Evolutionary conservation across 768 basidiomycete genomes (phyloP).

Genomic region (Sarcodon sp.): DNA sequence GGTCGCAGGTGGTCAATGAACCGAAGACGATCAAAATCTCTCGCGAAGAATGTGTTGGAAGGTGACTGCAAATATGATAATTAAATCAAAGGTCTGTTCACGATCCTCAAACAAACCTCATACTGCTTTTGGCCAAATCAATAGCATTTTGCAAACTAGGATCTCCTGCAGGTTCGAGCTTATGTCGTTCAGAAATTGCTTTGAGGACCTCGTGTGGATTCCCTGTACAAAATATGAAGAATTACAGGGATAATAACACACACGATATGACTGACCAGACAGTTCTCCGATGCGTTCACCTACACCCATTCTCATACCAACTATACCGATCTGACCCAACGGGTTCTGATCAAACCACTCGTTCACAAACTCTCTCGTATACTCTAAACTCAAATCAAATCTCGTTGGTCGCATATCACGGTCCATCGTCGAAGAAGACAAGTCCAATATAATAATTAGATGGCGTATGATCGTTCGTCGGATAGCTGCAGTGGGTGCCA

Average conservation of each 20-base stretch:
- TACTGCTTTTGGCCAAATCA: constrained; percentile 90
- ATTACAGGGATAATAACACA: background rate
- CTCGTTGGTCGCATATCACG: constrained; percentile 93
- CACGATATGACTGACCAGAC: constrained; percentile 54
- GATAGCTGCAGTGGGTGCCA: constrained; percentile 77
- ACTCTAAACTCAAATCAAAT: constrained; percentile 83
- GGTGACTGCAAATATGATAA: constrained; percentile 43
- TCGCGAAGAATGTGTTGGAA: constrained; percentile 94
- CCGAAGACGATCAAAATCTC: constrained; percentile 93
- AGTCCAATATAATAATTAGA: constrained; percentile 82
- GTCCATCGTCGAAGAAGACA: constrained; percentile 88
- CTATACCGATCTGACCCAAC: constrained; percentile 89
- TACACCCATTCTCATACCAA: constrained; percentile 84
- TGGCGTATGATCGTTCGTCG: constrained; percentile 95
- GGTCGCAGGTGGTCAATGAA: constrained; percentile 92
- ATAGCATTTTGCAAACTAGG: constrained; percentile 95
- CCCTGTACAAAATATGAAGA: constrained; percentile 30
- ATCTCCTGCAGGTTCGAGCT: constrained; percentile 82
- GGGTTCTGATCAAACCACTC: constrained; percentile 99
- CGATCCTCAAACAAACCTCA: constrained; percentile 45
- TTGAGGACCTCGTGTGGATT: constrained; percentile 96
- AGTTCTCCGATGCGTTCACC: constrained; percentile 88
- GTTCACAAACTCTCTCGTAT: constrained; percentile 79
- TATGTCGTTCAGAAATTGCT: constrained; percentile 73
- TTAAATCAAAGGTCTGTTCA: background rate